Base-by-base conservation (phyloP, 2,329 filamentous ascomycete genomes). In the Neofusicoccum sp. region DNA sequence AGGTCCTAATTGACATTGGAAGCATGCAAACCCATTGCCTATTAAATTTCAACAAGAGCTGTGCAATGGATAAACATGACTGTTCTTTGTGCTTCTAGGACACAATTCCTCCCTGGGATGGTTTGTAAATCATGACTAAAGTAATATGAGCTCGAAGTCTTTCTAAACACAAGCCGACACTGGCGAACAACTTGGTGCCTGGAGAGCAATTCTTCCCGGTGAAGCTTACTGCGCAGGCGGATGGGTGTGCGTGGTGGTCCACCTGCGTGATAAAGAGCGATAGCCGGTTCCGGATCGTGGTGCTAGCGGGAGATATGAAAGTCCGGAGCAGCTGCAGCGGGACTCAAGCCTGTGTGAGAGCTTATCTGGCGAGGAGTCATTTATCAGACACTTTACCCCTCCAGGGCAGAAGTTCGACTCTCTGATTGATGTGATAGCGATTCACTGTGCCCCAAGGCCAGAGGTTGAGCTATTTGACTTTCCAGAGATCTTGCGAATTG, bases 171-270 rank as follows among this genome's bases (percentile, higher is more conserved):
- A 54, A 34, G 34, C 22, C 22, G 22, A 22, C 22, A 11, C 33
- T 9, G n/a, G n/a, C 49, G 4, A 12, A 12, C 7, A 28, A 28
- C 6, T 22, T 54, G 14, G 8, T 54, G 4, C 34, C 49, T 11
- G 49, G 49, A 34, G 49, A 54, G 49, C 34, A 36, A 6, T 54
- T 54, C 22, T 54, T 34, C 34, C 49, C 49, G 9, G 49, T 34
- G 9, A 54, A 54, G 36, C 31, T 54, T 34, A 16, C 22, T 7
- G 8, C 5, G 9, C 49, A 54, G 9, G 16, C 49, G 16, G 49
- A 54, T 22, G 34, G 4, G 16, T 4, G n/a, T 4, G 16, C 34
- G 7, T 2, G 1, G 34, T 54, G 34, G 49, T 12, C 34, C 11
- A 54, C 49, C 11, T 11, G 16, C 34, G 22, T 41, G 8, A 39